phyloP scores from a whole-genome alignment of 2,329 filamentous ascomycete species.

The Dactylellina drechsleri region DNA sequence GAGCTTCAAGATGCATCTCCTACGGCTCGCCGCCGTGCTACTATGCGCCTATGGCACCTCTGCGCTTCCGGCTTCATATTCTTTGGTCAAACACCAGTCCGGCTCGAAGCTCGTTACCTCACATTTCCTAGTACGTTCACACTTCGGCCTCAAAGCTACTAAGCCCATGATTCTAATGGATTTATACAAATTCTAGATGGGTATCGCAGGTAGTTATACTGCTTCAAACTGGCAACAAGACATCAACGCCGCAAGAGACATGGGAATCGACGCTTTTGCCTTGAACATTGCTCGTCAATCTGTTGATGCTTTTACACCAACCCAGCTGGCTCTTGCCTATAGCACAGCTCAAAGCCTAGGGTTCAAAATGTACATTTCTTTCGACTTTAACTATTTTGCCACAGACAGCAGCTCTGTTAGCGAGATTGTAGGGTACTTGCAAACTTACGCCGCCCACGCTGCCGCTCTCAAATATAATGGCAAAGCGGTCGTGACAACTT shows the following conservation, averaged over 20 bases:
- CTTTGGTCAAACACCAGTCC: slow-evolving; percentile 27
- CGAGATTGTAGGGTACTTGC: slow-evolving; percentile 60
- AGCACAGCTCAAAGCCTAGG: slow-evolving; percentile 58
- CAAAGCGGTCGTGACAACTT: slow-evolving; percentile 66
- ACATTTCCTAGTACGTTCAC: slow-evolving; percentile 39
- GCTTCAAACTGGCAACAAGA: slow-evolving; percentile 59
- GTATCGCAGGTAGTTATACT: slow-evolving; percentile 60
- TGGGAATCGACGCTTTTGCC: slow-evolving; percentile 62
- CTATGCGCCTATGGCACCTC: slow-evolving; percentile 44
- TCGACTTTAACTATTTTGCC: slow-evolving; percentile 59
- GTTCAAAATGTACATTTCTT: slow-evolving; percentile 61
- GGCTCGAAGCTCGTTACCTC: slow-evolving; percentile 45
- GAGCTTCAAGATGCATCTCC: slow-evolving; percentile 25
- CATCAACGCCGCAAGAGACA: slow-evolving; percentile 60
- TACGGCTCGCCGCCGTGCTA: slow-evolving; percentile 35
- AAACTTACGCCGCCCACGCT: slow-evolving; percentile 61
- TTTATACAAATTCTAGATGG: slow-evolving; percentile 55
- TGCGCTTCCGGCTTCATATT: slow-evolving; percentile 32
- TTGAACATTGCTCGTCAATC: slow-evolving; percentile 60
- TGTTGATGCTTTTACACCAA: slow-evolving; percentile 58
- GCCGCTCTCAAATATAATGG: slow-evolving; percentile 63
- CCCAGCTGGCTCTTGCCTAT: slow-evolving; percentile 61
- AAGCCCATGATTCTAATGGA: no score
- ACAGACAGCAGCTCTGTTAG: slow-evolving; percentile 55
- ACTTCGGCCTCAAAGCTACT: background rate